These are phyloP conservation scores for Candida gorgasii DNA, from an alignment of 805 yeast species.

Conservation along the genomic window DNA sequence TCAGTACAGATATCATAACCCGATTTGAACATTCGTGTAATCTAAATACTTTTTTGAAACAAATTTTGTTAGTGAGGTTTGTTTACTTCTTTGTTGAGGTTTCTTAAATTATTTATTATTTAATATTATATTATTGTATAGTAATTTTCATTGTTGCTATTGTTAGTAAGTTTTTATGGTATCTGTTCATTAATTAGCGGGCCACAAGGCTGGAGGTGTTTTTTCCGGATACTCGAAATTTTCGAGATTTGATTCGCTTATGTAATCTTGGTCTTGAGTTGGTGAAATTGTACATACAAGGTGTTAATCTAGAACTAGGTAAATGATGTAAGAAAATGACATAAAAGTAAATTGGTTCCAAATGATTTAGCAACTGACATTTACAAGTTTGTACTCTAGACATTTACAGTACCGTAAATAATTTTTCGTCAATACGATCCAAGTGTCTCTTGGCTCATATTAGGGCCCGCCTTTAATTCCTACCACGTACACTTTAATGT, in stretches of 20 bases:
- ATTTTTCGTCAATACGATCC: too few relatives aligned
- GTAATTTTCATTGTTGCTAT: not conserved
- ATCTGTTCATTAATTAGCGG: not conserved
- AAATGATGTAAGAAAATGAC: too few relatives aligned
- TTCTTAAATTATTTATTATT: not conserved
- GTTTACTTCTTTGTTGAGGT: constrained; percentile 4
- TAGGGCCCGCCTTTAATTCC: too few relatives aligned
- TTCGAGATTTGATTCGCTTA: not conserved
- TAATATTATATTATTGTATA: not conserved
- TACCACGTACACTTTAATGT: too few relatives aligned
- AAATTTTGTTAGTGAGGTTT: not conserved
- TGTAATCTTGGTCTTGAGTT: not conserved
- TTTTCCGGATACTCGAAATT: not conserved
- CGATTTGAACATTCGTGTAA: constrained; percentile 7
- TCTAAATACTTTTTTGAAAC: constrained; percentile 3
- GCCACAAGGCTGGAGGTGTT: not conserved
- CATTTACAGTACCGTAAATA: too few relatives aligned
- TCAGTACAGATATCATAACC: constrained; percentile 4
- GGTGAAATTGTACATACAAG: too few relatives aligned
- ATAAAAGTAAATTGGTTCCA: too few relatives aligned
- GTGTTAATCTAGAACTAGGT: too few relatives aligned
- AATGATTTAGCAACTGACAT: too few relatives aligned
- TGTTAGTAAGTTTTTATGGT: not conserved
- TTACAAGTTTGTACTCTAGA: too few relatives aligned
- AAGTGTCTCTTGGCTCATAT: too few relatives aligned